These are phyloP conservation scores for Aspergillus hiratsukae DNA, from an alignment of 2,329 filamentous ascomycete species.

Conservation along the genomic window DNA sequence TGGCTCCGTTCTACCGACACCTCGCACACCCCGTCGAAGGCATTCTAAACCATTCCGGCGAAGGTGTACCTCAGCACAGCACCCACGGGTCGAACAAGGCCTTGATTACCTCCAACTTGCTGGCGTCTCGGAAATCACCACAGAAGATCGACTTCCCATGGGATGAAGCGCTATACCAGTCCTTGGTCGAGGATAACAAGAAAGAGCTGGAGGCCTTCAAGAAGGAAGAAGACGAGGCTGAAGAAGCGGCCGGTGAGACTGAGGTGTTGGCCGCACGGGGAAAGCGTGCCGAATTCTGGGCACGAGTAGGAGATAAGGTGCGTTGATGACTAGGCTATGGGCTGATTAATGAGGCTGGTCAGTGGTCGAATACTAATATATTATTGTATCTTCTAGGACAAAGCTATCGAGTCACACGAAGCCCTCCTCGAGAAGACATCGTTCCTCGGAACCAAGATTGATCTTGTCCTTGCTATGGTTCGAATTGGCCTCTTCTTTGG, in stretches of 20 bases:
- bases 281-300: conserved; percentile 95
- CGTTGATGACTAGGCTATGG: too few relatives aligned
- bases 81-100: conserved; percentile 39
- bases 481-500: conserved; percentile 94
- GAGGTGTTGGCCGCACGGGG: conserved; percentile 89
- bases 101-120: conserved; percentile 64
- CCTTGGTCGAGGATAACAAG: conserved; percentile 71
- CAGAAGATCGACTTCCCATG: conserved; percentile 70
- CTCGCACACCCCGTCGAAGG: conserved; percentile 66
- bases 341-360: not conserved
- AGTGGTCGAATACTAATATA: conserved; percentile 1
- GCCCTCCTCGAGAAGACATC: conserved; percentile 95
- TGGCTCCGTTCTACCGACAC: conserved; percentile 63
- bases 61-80: conserved; percentile 52
- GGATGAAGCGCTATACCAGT: conserved; percentile 84
- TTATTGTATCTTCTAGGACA: conserved; percentile 59
- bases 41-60: conserved; percentile 71
- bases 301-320: conserved; percentile 93
- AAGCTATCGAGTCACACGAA: conserved; percentile 88
- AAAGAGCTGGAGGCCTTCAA: conserved; percentile 70
- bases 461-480: conserved; percentile 93
- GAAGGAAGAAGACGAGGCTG: conserved; percentile 88
- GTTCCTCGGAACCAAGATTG: conserved; percentile 93
- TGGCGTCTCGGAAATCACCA: conserved; percentile 65
- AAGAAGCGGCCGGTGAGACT: conserved; percentile 92